Evolutionary conservation across 768 basidiomycete genomes (phyloP), one percentile per base, ranked within the genome.

Genomic region (Pleurotus salmoneostramineus): DNA sequence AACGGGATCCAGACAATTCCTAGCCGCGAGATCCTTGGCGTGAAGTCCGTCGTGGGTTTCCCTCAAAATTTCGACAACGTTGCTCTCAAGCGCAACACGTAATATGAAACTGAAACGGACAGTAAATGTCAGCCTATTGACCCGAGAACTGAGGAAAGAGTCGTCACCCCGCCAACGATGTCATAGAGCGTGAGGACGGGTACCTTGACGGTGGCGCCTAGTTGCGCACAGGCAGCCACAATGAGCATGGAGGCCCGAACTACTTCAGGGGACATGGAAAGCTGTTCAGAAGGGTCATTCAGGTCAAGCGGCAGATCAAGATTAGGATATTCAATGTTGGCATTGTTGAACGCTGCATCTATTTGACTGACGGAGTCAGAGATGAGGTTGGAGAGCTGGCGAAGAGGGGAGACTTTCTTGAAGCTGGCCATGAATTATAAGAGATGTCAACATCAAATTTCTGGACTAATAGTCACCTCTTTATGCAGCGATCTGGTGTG

Each of bases 21-120:
- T 51, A 11, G 66, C 64, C 2, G 73, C 68, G 14, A 76, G 74
- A 8, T 73, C 69, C 14, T 69, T 64, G 5, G 69, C 69, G 42
- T 76, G 71, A 15, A 72, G 62, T 5, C 72, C 73, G 68, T 71
- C 45, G 6, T 32, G 35, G 27, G 33, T 27, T 5, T 27, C 37
- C 31, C 50, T 49, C 27, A 55, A 44, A 31, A 59, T 32, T 49
- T 57, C 58, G 21, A 40, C 34, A 12, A 36, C 52, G 37, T 36
- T 17, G 31, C 17, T 21, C 34, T 42, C 59, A n/a, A 34, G 27
- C 32, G n/a, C 42, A 63, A 64, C 56, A 66, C 52, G 44, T 44
- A 14, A 52, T 35, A 34, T 45, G 27, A 49, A 35, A 63, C 64
- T 14, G 17, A 71, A 61, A 50, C 59, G 51, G 42, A 45, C 49